Conservation (phyloP, 139 green algal genomes). For the Trebouxia sp. region DNA sequence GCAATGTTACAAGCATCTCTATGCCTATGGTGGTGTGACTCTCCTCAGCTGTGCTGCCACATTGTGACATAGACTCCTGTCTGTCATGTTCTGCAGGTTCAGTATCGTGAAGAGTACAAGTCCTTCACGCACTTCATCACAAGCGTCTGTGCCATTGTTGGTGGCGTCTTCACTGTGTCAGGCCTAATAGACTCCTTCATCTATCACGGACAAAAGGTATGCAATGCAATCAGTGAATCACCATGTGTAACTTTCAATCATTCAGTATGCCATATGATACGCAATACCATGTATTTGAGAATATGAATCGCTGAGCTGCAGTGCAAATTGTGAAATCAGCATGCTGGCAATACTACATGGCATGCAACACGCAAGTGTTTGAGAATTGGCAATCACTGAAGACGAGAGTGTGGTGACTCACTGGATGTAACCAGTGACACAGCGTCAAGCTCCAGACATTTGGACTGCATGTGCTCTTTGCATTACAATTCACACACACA, state of each 20-base stretch:
- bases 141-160: constrained; percentile 93
- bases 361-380: too few relatives aligned
- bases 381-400: too few relatives aligned
- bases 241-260: neutral
- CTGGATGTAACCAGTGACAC: too few relatives aligned
- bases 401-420: too few relatives aligned
- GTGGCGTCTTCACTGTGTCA: constrained; percentile 95
- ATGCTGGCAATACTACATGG: neutral
- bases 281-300: too few relatives aligned
- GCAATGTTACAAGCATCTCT: too few relatives aligned
- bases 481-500: too few relatives aligned
- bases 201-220: constrained; percentile 70
- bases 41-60: too few relatives aligned
- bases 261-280: neutral
- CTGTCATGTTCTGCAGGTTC: constrained; percentile 49
- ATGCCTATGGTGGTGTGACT: too few relatives aligned
- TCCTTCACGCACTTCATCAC: constrained; percentile 95
- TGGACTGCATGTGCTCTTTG: too few relatives aligned
- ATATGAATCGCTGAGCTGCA: too few relatives aligned
- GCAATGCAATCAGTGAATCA: neutral
- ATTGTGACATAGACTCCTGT: neutral
- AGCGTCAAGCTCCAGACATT: too few relatives aligned
- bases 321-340: neutral
- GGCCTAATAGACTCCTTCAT: constrained; percentile 92
- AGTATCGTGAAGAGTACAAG: constrained; percentile 69